Evolutionary conservation across 1,284 basidiomycete species (phyloP), one percentile per base, ranked within the genome.

Genomic region (Tylopilus orsonianus): DNA sequence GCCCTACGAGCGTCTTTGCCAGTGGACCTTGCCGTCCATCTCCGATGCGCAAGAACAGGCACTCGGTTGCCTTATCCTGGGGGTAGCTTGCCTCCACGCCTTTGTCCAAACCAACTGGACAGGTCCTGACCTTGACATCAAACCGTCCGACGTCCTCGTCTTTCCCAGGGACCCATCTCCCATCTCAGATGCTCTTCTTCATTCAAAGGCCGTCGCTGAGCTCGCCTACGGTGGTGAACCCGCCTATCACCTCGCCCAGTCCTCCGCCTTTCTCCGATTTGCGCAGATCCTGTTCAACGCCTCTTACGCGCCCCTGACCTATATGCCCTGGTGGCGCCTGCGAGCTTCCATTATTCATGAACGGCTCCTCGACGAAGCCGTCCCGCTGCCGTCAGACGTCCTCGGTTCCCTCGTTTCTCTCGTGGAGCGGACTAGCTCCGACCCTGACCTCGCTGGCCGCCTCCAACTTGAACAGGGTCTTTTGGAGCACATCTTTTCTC

Each of bases 31-130:
- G 9, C 52, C 60, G 8, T 48, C 64, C 32, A 41, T 56, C 18
- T 24, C 43, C 0, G 55, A 49, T 40, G 38, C 41, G 1, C 46
- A 42, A 8, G 69, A 71, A 27, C 63, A 64, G 32, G 84, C 88
- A 60, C 59, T 83, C n/a, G 55, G 79, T 32, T 75, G 77, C 18
- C 72, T 98, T 30, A 67, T 79, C 13, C 58, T 93, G 1, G 93
- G 84, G 0, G 77, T 95, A 3, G 85, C 92, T 4, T 85, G 85
- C 47, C 74, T 98, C 23, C 92, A 97, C 56, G 83, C 90, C 0
- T 99, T 96, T 70, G 76, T 96, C 0, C 97, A 99, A 68, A 78
- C 78, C 30, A 99, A 99, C 70, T 99, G 93, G 93, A 98, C 95
- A 0, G 97, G 97, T 1, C 97, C 97, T 1, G 80, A 92, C 59